phyloP scores from a whole-genome alignment of 2,329 filamentous ascomycete species.

The Colletotrichum gloeosporioides region DNA sequence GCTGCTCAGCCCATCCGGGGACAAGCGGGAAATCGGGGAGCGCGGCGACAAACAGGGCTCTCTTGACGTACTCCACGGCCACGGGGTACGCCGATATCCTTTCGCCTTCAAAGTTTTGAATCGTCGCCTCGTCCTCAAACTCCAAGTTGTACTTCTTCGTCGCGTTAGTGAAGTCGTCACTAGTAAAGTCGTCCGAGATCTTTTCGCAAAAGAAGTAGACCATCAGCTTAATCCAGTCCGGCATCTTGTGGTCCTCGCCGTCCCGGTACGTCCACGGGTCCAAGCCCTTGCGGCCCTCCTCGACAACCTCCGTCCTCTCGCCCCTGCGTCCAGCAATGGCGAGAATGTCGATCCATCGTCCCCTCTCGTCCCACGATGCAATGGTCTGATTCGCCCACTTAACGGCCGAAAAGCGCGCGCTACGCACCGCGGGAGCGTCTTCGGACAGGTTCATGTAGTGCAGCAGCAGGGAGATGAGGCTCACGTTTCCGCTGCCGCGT shows the following conservation, averaged over 20 bases:
- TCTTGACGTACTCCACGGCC: slow-evolving; percentile 72
- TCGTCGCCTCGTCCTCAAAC: slow-evolving; percentile 32
- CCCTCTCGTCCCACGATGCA: slow-evolving; percentile 77
- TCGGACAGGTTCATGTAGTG: slow-evolving; percentile 67
- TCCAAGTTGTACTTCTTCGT: slow-evolving; percentile 8
- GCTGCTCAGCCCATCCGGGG: slow-evolving; percentile 82
- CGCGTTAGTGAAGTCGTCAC: neutral
- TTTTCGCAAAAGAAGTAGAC: slow-evolving; percentile 50
- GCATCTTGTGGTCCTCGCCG: slow-evolving; percentile 36
- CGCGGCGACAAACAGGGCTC: slow-evolving; percentile 56
- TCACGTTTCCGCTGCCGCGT: neutral
- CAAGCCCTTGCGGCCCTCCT: slow-evolving; percentile 88
- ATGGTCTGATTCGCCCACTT: slow-evolving; percentile 92
- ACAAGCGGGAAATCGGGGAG: slow-evolving; percentile 63
- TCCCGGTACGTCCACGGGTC: slow-evolving; percentile 66
- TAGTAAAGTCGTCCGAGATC: slow-evolving; percentile 1
- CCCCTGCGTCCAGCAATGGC: slow-evolving; percentile 71
- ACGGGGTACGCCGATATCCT: slow-evolving; percentile 65
- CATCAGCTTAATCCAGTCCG: slow-evolving; percentile 58
- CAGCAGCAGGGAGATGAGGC: slow-evolving; percentile 63
- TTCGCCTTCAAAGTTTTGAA: slow-evolving; percentile 53
- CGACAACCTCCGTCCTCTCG: slow-evolving; percentile 81
- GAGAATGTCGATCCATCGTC: slow-evolving; percentile 87
- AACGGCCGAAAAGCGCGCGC: slow-evolving; percentile 80
- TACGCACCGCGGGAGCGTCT: slow-evolving; percentile 62